Conservation (phyloP, 768 basidiomycete species). For the Astraeus odoratus region DNA sequence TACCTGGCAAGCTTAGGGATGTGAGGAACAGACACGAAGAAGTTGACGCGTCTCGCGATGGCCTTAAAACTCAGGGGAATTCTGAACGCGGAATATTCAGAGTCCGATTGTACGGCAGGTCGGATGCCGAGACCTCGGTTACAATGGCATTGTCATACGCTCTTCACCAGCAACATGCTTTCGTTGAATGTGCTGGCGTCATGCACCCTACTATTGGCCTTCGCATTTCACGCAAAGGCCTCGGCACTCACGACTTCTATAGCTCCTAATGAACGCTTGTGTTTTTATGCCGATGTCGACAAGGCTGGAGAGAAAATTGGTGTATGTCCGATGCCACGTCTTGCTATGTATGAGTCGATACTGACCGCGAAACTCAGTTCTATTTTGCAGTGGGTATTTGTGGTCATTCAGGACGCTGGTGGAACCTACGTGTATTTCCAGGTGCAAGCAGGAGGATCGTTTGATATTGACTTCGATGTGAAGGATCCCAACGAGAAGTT, state of each 20-base stretch:
- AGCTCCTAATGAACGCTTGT: conserved; percentile 72
- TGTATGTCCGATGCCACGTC: conserved; percentile 37
- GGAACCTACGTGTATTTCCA: conserved; percentile 20
- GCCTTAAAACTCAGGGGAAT: background rate
- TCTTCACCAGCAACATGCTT: conserved; percentile 17
- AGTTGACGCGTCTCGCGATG: background rate
- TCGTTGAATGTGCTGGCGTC: conserved; percentile 14
- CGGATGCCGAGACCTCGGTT: conserved; percentile 14
- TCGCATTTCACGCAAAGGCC: conserved; percentile 34
- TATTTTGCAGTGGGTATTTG: conserved; percentile 80
- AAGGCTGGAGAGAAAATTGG: conserved; percentile 91
- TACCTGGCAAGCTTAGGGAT: background rate
- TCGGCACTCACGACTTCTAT: conserved; percentile 78
- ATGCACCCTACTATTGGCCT: conserved; percentile 22
- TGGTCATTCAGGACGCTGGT: background rate
- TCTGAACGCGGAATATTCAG: background rate
- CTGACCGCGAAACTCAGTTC: conserved; percentile 47
- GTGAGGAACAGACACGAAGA: background rate
- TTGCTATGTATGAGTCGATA: conserved; percentile 1
- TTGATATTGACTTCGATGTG: conserved; percentile 92
- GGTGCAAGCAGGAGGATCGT: conserved; percentile 96
- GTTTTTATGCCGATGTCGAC: conserved; percentile 96
- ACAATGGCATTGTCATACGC: background rate
- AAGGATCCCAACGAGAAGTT: conserved; percentile 88
- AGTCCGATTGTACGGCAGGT: conserved; percentile 15